Evolutionary conservation across 305 asterid species (phyloP).

Genomic region (Plantago rigida): DNA sequence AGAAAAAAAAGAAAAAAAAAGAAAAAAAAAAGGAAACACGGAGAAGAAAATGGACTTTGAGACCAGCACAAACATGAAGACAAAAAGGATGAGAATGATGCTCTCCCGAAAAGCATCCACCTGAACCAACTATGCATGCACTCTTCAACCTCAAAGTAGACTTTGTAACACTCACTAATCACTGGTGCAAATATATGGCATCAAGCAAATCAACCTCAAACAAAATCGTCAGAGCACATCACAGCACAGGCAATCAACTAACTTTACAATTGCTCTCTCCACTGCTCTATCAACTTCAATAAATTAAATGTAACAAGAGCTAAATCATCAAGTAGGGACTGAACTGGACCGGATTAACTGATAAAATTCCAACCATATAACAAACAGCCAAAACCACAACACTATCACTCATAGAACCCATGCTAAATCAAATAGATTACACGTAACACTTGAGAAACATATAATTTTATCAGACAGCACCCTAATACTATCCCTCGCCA

Average conservation of each 20-base stretch:
- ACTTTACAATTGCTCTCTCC: background rate
- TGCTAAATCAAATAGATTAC: no score
- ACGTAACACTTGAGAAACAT: no score
- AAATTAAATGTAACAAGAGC: no score
- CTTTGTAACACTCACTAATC: background rate
- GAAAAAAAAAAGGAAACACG: background rate
- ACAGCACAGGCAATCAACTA: background rate
- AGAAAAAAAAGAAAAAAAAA: background rate
- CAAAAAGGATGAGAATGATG: background rate
- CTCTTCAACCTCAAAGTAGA: slow-evolving; percentile 11
- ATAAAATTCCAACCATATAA: slow-evolving; percentile 12
- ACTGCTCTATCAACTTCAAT: no score
- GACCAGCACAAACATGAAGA: background rate
- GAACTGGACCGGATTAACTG: background rate
- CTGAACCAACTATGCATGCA: slow-evolving; percentile 2
- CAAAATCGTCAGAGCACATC: background rate
- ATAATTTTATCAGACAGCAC: no score
- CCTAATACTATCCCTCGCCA: no score
- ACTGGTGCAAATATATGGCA: background rate
- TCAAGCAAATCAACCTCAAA: no score
- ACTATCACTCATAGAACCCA: background rate
- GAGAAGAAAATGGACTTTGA: background rate
- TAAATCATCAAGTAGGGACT: no score
- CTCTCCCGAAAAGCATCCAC: slow-evolving; percentile 1
- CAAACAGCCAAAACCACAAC: background rate